Percentiles rank a stretch among this genome's conserved stretches.
Evolutionary conservation across 2,329 filamentous ascomycete genomes (phyloP).

Genomic region (Dothiorella sarmentorum): DNA sequence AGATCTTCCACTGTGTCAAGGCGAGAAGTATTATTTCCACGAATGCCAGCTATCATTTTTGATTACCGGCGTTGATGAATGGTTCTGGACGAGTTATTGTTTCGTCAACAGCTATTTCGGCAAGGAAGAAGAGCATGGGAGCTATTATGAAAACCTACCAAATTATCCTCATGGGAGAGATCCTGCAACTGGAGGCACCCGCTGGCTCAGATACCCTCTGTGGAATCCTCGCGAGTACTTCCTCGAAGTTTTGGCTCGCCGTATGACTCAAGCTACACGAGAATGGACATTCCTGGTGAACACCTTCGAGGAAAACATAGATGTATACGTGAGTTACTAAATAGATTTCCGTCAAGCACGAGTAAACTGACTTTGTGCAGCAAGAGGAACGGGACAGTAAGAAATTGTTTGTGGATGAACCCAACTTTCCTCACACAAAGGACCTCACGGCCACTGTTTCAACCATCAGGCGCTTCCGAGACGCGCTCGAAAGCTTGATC

Average conservation of each 20-base stretch:
- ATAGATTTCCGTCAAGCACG: neutral
- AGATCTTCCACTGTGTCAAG: neutral
- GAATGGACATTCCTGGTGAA: constrained; percentile 11
- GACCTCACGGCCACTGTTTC: neutral
- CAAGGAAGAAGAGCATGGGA: neutral
- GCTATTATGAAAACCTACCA: neutral
- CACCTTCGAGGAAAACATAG: constrained; percentile 9
- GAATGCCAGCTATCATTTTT: neutral
- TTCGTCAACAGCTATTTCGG: neutral
- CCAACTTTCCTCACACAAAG: neutral
- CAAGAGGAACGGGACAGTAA: neutral
- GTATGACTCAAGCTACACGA: constrained; percentile 11
- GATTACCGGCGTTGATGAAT: neutral
- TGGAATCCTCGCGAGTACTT: constrained; percentile 16
- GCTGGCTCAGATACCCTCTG: neutral
- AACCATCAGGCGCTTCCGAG: neutral
- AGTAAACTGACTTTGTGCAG: neutral
- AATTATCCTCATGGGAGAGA: neutral
- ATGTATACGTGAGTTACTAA: neutral
- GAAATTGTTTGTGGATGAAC: neutral
- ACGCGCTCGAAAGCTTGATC: neutral
- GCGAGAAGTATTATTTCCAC: neutral
- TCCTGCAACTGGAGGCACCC: neutral
- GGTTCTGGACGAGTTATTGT: neutral
- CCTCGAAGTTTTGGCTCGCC: neutral